Evolutionary conservation across 2,329 filamentous ascomycete genomes (phyloP), one percentile per base, ranked within the genome.

Genomic region (Paradendryphiella salina): DNA sequence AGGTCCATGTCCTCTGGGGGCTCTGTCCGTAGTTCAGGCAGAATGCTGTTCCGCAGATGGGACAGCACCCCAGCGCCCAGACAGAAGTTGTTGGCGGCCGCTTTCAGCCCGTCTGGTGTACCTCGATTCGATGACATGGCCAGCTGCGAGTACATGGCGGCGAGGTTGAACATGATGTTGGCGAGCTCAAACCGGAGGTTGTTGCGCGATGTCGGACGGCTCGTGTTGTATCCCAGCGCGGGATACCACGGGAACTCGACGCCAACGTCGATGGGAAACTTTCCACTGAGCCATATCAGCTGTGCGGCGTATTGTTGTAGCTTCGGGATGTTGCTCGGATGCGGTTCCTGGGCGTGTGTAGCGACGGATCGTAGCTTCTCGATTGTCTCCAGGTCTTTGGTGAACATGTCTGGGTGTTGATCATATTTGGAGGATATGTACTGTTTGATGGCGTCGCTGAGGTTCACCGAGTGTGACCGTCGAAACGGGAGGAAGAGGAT

Each of bases 341-440:
- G 94, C 2, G 94, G 85, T 70, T 99, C 94, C 52, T 88, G 84
- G 2, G 94, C 88, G 72, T 91, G 90, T 47, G 96, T 81, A n/a
- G 94, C 94, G 71, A 95, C 89, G 56, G 83, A 83, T 4, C 94
- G 86, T 50, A 97, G 78, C 40, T 84, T 80, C 70, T 97, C 91
- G 66, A 99, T 91, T 59, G 88, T 83, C 68, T 92, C 85, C 51
- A 96, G 84, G 76, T 99, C 94, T 58, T 89, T 83, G 57, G 85
- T 84, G 75, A 99, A 99, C 87, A 96, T 96, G 74, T 96, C 91
- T 28, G 94, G 93, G 71, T 96, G 93, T 73, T 99, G 94, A 75
- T 97, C 93, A 86, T 97, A 97, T 81, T 97, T 96, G 74, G 85
- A 87, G 55, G 91, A 96, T 68, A 99, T 97, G 78, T 99, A 97